A percentile compares a stretch with the other conserved stretches of the same genome.
These are phyloP conservation scores for Ilyonectria mors-panacis DNA, from an alignment of 2,329 filamentous ascomycete species.

Conservation along the genomic window DNA sequence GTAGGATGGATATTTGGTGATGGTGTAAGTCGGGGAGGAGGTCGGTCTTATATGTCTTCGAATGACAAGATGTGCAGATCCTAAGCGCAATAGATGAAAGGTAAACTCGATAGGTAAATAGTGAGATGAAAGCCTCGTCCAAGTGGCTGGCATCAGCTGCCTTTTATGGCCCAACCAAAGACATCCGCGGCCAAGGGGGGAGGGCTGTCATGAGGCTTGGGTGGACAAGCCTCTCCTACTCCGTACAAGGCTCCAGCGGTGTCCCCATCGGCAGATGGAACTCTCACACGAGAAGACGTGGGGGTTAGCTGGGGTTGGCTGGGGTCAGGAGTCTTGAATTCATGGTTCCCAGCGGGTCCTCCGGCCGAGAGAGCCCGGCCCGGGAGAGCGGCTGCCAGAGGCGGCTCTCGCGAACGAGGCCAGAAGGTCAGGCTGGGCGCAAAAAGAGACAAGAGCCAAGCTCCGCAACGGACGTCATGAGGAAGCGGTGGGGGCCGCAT, in stretches of 20 bases:
- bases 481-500: constrained; percentile 30
- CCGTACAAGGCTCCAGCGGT: constrained; percentile 25
- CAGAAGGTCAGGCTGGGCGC: constrained; percentile 11
- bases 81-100: constrained; percentile 21
- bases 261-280: constrained; percentile 35
- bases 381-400: constrained; percentile 39
- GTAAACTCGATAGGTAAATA: constrained; percentile 21
- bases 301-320: constrained; percentile 41
- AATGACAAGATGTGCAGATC: constrained; percentile 18
- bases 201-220: constrained; percentile 45
- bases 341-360: constrained; percentile 28
- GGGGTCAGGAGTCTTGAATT: constrained; percentile 30
- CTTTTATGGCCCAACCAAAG: constrained; percentile 43
- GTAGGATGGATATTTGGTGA: constrained; percentile 6
- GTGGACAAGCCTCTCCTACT: constrained; percentile 19
- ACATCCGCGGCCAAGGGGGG: constrained; percentile 14
- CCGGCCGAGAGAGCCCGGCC: constrained; percentile 47
- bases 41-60: constrained; percentile 4
- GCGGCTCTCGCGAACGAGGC: constrained; percentile 16
- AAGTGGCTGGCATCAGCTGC: constrained; percentile 41
- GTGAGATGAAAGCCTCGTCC: constrained; percentile 20
- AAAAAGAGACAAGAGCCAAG: constrained; percentile 1
- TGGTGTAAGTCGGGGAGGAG: constrained; percentile 26
- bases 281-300: constrained; percentile 40
- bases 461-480: constrained; percentile 10